Percentiles rank a stretch among this genome's conserved stretches.
phyloP scores from a whole-genome alignment of 495 filamentous ascomycete species.

The Astrothelium macrocarpum region DNA sequence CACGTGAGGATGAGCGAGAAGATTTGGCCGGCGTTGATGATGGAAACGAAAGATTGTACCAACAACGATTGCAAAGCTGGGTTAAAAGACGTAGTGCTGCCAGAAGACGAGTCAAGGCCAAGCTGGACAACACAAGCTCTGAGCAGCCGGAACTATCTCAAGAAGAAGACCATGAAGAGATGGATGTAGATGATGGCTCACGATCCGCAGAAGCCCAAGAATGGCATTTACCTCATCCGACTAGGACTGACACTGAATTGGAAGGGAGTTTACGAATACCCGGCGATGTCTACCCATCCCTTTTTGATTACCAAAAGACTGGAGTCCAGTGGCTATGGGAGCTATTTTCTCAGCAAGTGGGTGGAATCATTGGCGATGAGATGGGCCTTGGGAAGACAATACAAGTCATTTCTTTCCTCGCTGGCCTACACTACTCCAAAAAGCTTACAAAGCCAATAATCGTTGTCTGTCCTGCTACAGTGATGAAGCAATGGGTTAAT shows the following conservation, averaged over 20 bases:
- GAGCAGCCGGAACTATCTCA: constrained; percentile 11
- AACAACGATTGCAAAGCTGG: constrained; percentile 68
- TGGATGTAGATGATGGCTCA: constrained; percentile 15
- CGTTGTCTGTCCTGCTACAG: constrained; percentile 84
- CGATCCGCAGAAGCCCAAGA: constrained; percentile 48
- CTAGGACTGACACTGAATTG: constrained; percentile 58
- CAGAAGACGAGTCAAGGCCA: constrained; percentile 37
- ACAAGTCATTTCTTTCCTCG: constrained; percentile 84
- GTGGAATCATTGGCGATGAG: constrained; percentile 93
- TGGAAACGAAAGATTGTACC: constrained; percentile 79
- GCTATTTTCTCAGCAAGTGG: constrained; percentile 75
- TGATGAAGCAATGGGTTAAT: constrained; percentile 94
- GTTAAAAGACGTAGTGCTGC: constrained; percentile 56
- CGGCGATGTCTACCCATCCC: constrained; percentile 78
- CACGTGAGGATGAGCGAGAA: constrained; percentile 41
- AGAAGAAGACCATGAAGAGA: constrained; percentile 10
- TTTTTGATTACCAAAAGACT: constrained; percentile 94
- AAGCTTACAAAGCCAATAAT: constrained; percentile 74
- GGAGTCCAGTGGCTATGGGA: constrained; percentile 97
- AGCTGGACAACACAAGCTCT: neutral
- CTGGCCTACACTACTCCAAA: constrained; percentile 80
- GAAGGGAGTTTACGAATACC: constrained; percentile 70
- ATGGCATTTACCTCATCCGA: constrained; percentile 80
- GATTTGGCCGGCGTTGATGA: constrained; percentile 78
- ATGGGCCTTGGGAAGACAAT: constrained; percentile 98